Base-by-base conservation (phyloP, 2,329 filamentous ascomycete genomes). In the Penicillium sp. region DNA sequence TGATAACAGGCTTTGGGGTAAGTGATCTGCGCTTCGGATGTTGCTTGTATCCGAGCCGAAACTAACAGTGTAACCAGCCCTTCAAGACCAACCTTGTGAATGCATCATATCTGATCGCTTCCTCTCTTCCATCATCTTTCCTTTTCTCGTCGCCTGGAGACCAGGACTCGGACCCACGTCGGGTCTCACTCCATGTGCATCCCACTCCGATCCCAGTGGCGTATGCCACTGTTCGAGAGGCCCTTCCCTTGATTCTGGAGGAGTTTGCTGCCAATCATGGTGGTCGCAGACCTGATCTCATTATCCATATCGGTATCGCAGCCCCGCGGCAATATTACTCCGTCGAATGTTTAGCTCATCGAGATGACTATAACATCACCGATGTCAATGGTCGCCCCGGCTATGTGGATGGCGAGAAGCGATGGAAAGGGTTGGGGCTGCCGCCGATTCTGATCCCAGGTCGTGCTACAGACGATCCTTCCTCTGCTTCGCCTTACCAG, bases 261-360 rank as follows among this genome's bases (percentile, higher is more conserved):
- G 62, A 75, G 31, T 76, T 74, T 59, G 70, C 76, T 61, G 69
- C 71, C 10, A 62, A 67, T 8, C 70, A 76, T 47, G 72, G 72
- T 59, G 69, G 69, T 56, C 71, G 64, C 61, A 70, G 77, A 47
- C 81, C 86, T 52, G 88, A 95, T 71, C 74, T 88, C 31, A 80
- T 86, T 22, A 72, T 96, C 4, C 90, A 95, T 72, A 88, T 95
- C 50, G 91, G 91, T 60, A 91, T 95, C 82, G 89, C 90, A 0
- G 77, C 70, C 69, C 88, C 71, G 66, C 83, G 76, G 63, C 81
- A 72, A 65, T 85, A 84, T 64, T 95, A 93, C 71, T 82, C 83
- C 11, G 77, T 93, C 9, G 91, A 96, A 76, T 81, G 83, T 11
- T 78, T 82, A 35, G 90, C 83, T 0, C 87, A 89, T 67, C 82